Conservation (phyloP, 306 rosid genomes). For the Medicago lupulina region DNA sequence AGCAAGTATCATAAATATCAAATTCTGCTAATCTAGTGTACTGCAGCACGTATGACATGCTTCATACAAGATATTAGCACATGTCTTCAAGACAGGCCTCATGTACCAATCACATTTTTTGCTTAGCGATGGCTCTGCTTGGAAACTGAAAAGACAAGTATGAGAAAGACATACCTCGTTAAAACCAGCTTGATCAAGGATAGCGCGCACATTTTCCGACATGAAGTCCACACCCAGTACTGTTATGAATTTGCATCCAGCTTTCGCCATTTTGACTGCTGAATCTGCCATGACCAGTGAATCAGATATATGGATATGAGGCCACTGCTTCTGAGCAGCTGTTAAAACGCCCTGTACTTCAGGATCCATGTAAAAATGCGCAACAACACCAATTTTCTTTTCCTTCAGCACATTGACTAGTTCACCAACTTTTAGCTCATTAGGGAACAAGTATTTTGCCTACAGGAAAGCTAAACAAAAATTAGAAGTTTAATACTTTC, state of each 20-base stretch:
- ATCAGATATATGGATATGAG: constrained; percentile 94
- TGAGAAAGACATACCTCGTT: constrained; percentile 55
- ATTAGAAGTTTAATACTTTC: constrained; percentile 42
- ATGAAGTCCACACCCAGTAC: constrained; percentile 97
- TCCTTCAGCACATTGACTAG: constrained; percentile 73
- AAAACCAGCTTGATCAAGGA: constrained; percentile 97
- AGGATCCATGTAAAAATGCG: constrained; percentile 99
- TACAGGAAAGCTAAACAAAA: constrained; percentile 56
- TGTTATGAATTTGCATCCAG: constrained; percentile 81
- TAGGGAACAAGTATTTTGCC: constrained; percentile 84
- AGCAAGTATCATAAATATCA: constrained; percentile 11
- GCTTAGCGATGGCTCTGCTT: too few species aligned
- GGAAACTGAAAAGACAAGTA: too few species aligned
- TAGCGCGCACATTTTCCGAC: constrained; percentile 98
- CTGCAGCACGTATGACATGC: constrained; percentile 15
- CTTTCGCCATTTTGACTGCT: constrained; percentile 88
- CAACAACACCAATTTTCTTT: constrained; percentile 94
- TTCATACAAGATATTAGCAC: constrained; percentile 10
- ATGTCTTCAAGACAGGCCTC: too few species aligned
- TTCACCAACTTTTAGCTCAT: constrained; percentile 64
- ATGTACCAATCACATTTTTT: too few species aligned
- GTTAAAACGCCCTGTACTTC: constrained; percentile 93
- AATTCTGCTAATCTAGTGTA: constrained; percentile 16
- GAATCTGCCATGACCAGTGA: constrained; percentile 98
- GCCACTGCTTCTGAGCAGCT: constrained; percentile 97